A percentile compares a stretch with the other conserved stretches of the same genome.
These are phyloP conservation scores for Crassisporium funariophilum DNA, from an alignment of 768 basidiomycete genomes.

Conservation along the genomic window DNA sequence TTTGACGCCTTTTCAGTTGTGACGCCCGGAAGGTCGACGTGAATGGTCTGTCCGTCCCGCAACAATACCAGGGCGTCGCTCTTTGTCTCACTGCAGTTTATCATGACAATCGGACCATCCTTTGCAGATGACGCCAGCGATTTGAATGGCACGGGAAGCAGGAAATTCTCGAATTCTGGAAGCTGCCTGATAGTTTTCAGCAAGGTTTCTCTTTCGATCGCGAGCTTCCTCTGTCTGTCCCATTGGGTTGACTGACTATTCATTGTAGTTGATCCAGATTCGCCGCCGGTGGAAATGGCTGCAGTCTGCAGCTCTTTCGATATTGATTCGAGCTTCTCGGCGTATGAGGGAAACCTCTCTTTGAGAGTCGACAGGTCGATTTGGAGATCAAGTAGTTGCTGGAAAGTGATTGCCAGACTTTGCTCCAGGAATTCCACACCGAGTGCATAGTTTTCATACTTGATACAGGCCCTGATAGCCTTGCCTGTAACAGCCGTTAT, in stretches of 20 bases:
- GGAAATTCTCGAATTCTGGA: constrained; percentile 19
- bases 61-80: constrained; percentile 18
- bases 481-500: constrained; percentile 7
- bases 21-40: constrained; percentile 5
- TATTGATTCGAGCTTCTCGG: constrained; percentile 3
- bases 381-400: constrained; percentile 17
- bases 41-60: constrained; percentile 2
- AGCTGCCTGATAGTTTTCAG: constrained; percentile 13
- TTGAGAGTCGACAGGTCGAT: constrained; percentile 10
- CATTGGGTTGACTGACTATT: not conserved
- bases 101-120: constrained; percentile 14
- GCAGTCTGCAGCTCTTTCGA: not conserved
- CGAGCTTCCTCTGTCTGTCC: constrained; percentile 18
- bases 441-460: constrained; percentile 6
- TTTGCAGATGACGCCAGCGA: constrained; percentile 8
- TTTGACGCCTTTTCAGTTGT: not conserved
- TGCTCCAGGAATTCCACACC: constrained; percentile 23
- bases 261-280: not conserved
- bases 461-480: constrained; percentile 12
- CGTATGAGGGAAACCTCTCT: constrained; percentile 10
- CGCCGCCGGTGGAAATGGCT: not conserved
- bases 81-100: constrained; percentile 10
- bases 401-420: constrained; percentile 17
- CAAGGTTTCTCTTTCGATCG: constrained; percentile 16
- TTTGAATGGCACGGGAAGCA: constrained; percentile 16